Conservation (phyloP, 2,329 filamentous ascomycete genomes). For the Fusarium mundagurra region DNA sequence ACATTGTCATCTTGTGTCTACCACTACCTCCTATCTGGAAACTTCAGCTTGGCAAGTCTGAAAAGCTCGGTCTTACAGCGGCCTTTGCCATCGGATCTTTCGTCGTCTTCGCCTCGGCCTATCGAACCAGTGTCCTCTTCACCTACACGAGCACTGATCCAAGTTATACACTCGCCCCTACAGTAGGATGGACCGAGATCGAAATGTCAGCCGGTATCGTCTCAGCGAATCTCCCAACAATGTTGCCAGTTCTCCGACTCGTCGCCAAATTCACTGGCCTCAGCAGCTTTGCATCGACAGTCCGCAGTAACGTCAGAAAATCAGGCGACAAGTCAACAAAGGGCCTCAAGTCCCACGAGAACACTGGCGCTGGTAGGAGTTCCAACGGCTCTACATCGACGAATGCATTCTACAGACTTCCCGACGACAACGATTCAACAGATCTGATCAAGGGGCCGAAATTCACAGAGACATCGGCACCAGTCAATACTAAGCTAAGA, state of each 20-base stretch:
- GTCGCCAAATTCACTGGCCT: constrained; percentile 53
- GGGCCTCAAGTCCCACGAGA: constrained; percentile 20
- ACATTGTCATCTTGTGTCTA: constrained; percentile 56
- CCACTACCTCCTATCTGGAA: constrained; percentile 58
- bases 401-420: constrained; percentile 46
- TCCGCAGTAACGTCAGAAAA: constrained; percentile 24
- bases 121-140: constrained; percentile 59
- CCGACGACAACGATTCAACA: constrained; percentile 45
- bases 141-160: constrained; percentile 53
- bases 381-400: constrained; percentile 21
- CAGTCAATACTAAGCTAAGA: constrained; percentile 34
- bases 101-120: constrained; percentile 60
- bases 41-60: constrained; percentile 51
- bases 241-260: constrained; percentile 56
- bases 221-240: constrained; percentile 63
- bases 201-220: constrained; percentile 62
- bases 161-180: constrained; percentile 57
- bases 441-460: constrained; percentile 29
- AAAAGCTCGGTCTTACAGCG: constrained; percentile 56
- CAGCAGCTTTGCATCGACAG: constrained; percentile 37
- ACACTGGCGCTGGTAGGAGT: not conserved
- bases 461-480: not conserved
- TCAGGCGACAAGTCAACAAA: constrained; percentile 34
- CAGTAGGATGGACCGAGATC: constrained; percentile 59
- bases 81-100: constrained; percentile 58